Base-by-base conservation (phyloP, 345 rosid genomes). In the Eucalyptus melliodora region DNA sequence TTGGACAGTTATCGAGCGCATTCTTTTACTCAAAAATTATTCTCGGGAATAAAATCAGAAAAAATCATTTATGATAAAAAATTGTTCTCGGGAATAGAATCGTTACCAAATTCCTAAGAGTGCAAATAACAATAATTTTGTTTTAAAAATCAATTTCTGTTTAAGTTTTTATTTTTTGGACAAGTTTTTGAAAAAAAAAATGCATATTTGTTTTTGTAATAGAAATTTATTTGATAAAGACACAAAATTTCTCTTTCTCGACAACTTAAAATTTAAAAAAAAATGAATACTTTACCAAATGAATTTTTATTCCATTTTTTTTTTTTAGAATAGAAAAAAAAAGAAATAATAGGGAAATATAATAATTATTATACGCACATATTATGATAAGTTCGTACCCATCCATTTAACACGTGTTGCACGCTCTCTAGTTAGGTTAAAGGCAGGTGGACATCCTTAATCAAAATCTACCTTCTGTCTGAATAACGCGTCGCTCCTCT, bases 21-120 rank as follows among this genome's bases (percentile, higher is more conserved):
- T 53, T 53, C 2, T 53, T 53, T 53, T 53, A 8, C 2, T 3
- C 2, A 7, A 1, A 53, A 19, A 19, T 53, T 53, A 53, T 53
- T 53, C 1, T 0, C 0, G 1, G 1, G 1, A 53, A 53, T 7
- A 53, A 7, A 53, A 19, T 53, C 0, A 2, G 7, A 19, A 53
- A 51, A 53, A 53, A 53, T 1, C 4, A 53, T 53, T 53, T 53
- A 3, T 53, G 0, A 53, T 53, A 7, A 53, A 53, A 17, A 53
- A 19, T 17, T 53, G 0, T 53, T 53, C 0, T 1, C 4, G 0
- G 0, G 1, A 53, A 53, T 3, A 53, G 0, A 53, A 53, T 53
- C 9, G 2, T 53, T 53, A 53, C 10, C 4, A 53, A 3, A 37
- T 2, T 50, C 1, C 1, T 19, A 53, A 53, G 0, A 21, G 59